Evolutionary conservation across 371 early-diverging fungal species (phyloP).

Genomic region (Mycotypha africana): DNA sequence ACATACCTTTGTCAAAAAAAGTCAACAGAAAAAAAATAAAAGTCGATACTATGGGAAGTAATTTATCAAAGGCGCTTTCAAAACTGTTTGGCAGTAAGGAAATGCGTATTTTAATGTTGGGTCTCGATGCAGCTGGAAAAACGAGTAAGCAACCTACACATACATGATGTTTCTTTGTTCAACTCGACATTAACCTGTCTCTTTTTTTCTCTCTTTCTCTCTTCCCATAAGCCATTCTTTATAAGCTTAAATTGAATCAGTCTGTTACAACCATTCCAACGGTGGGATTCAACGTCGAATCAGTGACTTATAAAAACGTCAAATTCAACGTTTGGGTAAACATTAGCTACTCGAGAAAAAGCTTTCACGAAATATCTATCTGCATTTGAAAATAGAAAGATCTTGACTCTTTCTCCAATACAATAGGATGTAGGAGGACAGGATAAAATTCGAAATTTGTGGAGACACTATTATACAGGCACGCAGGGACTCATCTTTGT

Average conservation of each 20-base stretch:
- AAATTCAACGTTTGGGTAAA: slow-evolving; percentile 81
- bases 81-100: slow-evolving; percentile 81
- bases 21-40: too few species aligned
- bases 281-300: slow-evolving; percentile 86
- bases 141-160: slow-evolving; percentile 83
- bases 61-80: slow-evolving; percentile 51
- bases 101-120: slow-evolving; percentile 88
- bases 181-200: too few species aligned
- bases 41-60: slow-evolving; percentile 53
- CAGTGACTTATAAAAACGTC: slow-evolving; percentile 86
- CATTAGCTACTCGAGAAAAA: too few species aligned
- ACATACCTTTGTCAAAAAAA: too few species aligned
- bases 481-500: slow-evolving; percentile 87
- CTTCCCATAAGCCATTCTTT: slow-evolving; percentile 65
- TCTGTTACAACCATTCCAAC: slow-evolving; percentile 87
- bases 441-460: slow-evolving; percentile 84
- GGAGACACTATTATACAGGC: slow-evolving; percentile 87
- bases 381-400: neutral
- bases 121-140: slow-evolving; percentile 93
- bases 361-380: too few species aligned
- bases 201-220: too few species aligned
- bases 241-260: slow-evolving; percentile 84
- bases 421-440: slow-evolving; percentile 86
- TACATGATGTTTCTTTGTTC: neutral
- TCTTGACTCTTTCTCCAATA: neutral